Base-by-base conservation (phyloP, 257 asterid species). In the Scutellaria galericulata region DNA sequence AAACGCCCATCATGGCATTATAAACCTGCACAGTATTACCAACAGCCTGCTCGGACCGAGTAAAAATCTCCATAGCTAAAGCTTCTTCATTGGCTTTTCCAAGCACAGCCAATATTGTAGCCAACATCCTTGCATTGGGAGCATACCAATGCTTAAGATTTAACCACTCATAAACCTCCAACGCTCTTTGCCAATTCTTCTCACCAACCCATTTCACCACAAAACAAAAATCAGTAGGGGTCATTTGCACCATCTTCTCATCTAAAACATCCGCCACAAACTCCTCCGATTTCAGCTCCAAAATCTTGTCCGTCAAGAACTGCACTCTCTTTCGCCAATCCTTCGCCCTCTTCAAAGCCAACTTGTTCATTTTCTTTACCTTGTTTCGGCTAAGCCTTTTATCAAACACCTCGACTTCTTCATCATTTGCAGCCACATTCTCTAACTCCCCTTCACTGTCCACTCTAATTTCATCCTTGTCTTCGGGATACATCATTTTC, bases 1-100 rank as follows among this genome's bases (percentile, higher is more conserved):
- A 90, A 74, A 94, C 98, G 5, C 98, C 99, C 99, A 94, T 91
- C 92, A 91, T 91, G 5, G 99, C 95, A 52, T 94, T 94, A 73
- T 94, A 91, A 41, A 94, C 98, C 77, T 94, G 99, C 45, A 91
- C 96, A 0, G 96, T 89, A 63, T 83, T 74, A 2, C 89, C 90
- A 55, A 75, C 81, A 37, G 71, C 62, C 9, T 84, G 65, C 80
- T 86, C 93, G 3, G 88, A 90, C 67, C 97, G 83, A 74, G 79
- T 72, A 68, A 91, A 94, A 9, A 91, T 84, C 86, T 94, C 97
- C 62, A 88, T 83, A 24, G 99, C 99, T 79, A 94, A 66, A 46
- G 87, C 79, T 83, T 88, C 98, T 82, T 89, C 96, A 76, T 91
- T 89, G 69, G 97, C 97, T 83, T 92, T 94, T 8, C 98, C 99